Base-by-base conservation (phyloP, 2,329 filamentous ascomycete species). In the Hypoxylon sp. region DNA sequence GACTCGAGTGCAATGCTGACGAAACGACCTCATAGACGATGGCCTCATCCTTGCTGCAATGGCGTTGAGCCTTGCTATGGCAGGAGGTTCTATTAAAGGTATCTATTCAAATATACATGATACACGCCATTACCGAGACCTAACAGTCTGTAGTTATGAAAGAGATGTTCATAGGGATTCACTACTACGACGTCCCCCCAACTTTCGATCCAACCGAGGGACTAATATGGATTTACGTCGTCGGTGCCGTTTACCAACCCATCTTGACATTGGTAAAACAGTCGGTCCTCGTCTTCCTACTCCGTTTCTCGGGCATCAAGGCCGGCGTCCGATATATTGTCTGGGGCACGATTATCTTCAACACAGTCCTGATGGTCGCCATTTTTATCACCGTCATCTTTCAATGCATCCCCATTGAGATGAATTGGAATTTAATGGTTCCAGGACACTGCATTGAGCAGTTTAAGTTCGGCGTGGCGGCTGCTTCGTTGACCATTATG, bases 251-350 rank as follows among this genome's bases (percentile, higher is more conserved):
- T 2, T 83, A 83, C 71, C 82, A 82, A 46, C 80, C 81, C 0
- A 79, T 83, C 51, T 71, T 83, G 1, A 79, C 80, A 1, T 72
- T 83, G 3, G 77, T 82, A 52, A 83, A 83, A 68, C 76, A 78
- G 3, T 82, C 81, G 0, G 75, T 82, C 3, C 76, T 83, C 6
- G 67, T 82, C 20, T 82, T 82, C 64, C 74, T 82, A 12, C 74
- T 80, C 8, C 79, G 80, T 2, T 76, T 82, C 1, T 74, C 77
- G 40, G 70, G 77, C 49, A 68, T 78, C 52, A 80, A 80, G 57
- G 62, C 48, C 40, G 73, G 60, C 12, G 69, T 81, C 1, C 69
- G 74, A 44, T 63, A 73, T 3, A 58, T 74, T 6, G 76, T 78
- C 12, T 72, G 73, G 61, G 68, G 36, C 5, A 70, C 79, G 38